These are phyloP conservation scores for Aspergillus diversus DNA, from an alignment of 495 filamentous ascomycete species.

Conservation along the genomic window DNA sequence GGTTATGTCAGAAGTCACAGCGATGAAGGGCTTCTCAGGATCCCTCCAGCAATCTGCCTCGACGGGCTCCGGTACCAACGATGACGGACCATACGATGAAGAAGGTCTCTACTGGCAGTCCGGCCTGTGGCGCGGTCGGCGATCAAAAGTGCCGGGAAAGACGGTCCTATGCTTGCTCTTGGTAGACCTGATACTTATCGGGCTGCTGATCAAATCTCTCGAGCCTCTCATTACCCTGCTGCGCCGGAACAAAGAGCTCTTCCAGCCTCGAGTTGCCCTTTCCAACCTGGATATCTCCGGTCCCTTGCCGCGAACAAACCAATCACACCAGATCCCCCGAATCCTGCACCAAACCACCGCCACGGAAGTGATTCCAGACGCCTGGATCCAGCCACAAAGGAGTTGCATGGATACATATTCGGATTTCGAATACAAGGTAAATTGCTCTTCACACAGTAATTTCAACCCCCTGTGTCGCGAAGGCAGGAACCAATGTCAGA, in stretches of 20 bases:
- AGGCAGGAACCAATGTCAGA: not conserved
- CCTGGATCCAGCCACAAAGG: not conserved
- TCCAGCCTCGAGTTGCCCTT: not conserved
- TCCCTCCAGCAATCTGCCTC: not conserved
- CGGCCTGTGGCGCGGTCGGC: not conserved
- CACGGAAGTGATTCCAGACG: not conserved
- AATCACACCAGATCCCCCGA: not conserved
- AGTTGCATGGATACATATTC: not conserved
- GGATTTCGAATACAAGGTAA: not conserved
- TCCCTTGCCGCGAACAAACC: not conserved
- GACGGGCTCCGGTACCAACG: not conserved
- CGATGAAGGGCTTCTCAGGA: not conserved
- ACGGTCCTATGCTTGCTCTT: not conserved
- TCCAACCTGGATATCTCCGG: not conserved
- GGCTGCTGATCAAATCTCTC: not conserved
- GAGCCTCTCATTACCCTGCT: not conserved
- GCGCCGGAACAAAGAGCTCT: not conserved
- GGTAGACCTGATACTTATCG: not conserved
- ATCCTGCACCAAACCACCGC: not conserved
- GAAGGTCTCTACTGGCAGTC: not conserved
- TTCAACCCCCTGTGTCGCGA: not conserved
- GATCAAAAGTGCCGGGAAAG: not conserved
- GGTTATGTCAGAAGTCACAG: not conserved
- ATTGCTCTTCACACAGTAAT: not conserved
- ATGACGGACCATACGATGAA: not conserved